phyloP scores from a whole-genome alignment of 179 eudicot species.

The Amaranthus tricolor region DNA sequence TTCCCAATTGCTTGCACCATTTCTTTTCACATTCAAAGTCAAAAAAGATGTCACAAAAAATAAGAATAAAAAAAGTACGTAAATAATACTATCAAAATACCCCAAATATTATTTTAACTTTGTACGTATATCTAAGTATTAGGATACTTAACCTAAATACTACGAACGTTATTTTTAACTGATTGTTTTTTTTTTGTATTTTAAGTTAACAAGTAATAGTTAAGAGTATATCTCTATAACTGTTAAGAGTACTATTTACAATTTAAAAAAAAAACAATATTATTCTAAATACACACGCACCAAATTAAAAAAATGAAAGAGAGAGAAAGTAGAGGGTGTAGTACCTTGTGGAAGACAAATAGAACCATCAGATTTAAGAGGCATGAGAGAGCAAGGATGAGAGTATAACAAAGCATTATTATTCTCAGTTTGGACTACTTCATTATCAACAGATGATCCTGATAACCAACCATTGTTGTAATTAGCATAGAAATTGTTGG shows the following conservation, averaged over 20 bases:
- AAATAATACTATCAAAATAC: not conserved
- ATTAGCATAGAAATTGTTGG: not conserved
- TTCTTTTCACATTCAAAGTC: constrained; percentile 27
- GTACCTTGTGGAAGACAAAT: constrained; percentile 62
- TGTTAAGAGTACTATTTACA: too few species aligned
- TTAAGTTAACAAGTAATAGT: too few species aligned
- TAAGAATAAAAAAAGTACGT: not conserved
- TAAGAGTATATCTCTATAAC: too few species aligned
- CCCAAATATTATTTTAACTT: too few species aligned
- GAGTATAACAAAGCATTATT: constrained; percentile 27
- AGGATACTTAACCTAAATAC: too few species aligned
- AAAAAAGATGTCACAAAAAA: not conserved
- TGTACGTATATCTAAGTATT: too few species aligned
- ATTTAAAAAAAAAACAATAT: too few species aligned
- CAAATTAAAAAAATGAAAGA: too few species aligned
- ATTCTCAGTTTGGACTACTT: not conserved
- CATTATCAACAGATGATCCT: not conserved
- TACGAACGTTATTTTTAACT: too few species aligned
- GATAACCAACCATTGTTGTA: constrained; percentile 16
- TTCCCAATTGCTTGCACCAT: constrained; percentile 27
- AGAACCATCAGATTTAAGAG: constrained; percentile 47
- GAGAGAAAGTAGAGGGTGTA: constrained; percentile 1
- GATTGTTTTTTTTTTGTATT: too few species aligned
- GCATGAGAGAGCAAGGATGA: constrained; percentile 38
- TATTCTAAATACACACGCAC: too few species aligned